Evolutionary conservation across 495 filamentous ascomycete genomes (phyloP).

Genomic region (Lophium mytilinum): DNA sequence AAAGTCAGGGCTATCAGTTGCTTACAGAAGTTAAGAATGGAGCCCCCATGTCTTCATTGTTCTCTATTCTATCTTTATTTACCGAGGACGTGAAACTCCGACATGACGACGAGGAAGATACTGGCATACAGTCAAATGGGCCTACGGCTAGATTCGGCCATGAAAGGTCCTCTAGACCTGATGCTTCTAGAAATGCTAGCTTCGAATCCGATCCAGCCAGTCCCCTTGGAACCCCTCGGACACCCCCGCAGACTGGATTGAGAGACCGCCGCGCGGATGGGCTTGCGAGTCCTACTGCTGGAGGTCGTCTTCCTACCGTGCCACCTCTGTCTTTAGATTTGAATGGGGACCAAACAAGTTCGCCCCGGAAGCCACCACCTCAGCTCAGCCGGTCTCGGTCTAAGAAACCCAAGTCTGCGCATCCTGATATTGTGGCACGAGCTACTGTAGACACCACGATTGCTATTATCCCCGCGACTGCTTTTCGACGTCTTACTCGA

Average conservation of each 20-base stretch:
- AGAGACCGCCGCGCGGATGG: slow-evolving; percentile 23
- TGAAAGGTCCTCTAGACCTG: not conserved
- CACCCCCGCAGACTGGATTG: slow-evolving; percentile 6
- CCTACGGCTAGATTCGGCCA: slow-evolving; percentile 9
- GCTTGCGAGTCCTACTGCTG: slow-evolving; percentile 20
- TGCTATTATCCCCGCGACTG: slow-evolving; percentile 93
- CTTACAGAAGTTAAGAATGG: slow-evolving; percentile 97
- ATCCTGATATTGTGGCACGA: slow-evolving; percentile 92
- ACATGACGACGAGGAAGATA: slow-evolving; percentile 52
- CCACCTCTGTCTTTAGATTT: slow-evolving; percentile 67
- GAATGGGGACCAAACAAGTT: slow-evolving; percentile 16
- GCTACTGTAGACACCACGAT: slow-evolving; percentile 98
- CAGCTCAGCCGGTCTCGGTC: slow-evolving; percentile 23
- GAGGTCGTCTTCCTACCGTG: slow-evolving; percentile 42
- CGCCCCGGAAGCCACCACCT: not conserved
- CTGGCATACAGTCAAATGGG: slow-evolving; percentile 23
- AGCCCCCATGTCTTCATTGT: slow-evolving; percentile 95
- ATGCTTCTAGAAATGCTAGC: slow-evolving; percentile 1
- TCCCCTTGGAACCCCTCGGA: slow-evolving; percentile 9
- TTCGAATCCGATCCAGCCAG: slow-evolving; percentile 17
- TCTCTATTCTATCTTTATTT: slow-evolving; percentile 92
- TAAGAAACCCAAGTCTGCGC: slow-evolving; percentile 63
- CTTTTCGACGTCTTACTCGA: slow-evolving; percentile 86
- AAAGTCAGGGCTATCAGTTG: slow-evolving; percentile 78
- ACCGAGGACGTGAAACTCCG: slow-evolving; percentile 86